phyloP scores from a whole-genome alignment of 768 basidiomycete species.

The Leccinellum albellum region DNA sequence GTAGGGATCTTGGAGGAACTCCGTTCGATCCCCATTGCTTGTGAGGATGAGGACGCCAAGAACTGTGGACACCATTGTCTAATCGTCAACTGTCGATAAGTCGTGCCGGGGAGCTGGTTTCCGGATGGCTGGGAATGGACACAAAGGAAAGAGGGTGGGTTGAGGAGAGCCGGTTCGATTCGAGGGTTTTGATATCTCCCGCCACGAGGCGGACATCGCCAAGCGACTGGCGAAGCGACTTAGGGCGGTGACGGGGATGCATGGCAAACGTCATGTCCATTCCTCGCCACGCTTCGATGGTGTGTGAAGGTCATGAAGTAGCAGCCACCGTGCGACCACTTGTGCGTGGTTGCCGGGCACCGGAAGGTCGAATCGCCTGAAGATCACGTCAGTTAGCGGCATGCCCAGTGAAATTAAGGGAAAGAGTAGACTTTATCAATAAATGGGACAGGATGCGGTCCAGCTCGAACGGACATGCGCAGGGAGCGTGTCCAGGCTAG shows the following conservation, averaged over 20 bases:
- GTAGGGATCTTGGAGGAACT: conserved; percentile 68
- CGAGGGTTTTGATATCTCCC: conserved; percentile 29
- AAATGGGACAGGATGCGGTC: conserved; percentile 12
- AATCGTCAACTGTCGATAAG: conserved; percentile 13
- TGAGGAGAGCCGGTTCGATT: conserved; percentile 7
- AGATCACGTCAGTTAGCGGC: conserved; percentile 25
- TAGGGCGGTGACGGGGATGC: conserved; percentile 26
- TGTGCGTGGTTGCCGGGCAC: conserved; percentile 25
- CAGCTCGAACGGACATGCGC: conserved; percentile 25
- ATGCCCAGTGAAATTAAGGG: conserved; percentile 19
- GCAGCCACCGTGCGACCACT: conserved; percentile 18
- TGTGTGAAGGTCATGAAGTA: conserved; percentile 21
- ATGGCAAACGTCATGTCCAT: conserved; percentile 23
- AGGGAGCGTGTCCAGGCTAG: conserved; percentile 18
- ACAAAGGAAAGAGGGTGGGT: conserved; percentile 8
- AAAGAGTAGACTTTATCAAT: conserved; percentile 16
- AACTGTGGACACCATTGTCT: conserved; percentile 34
- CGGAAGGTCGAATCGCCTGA: conserved; percentile 19
- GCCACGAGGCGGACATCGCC: conserved; percentile 30
- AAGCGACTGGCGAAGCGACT: conserved; percentile 25
- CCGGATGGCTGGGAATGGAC: not conserved
- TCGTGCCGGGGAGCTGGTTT: not conserved
- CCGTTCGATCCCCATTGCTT: conserved; percentile 70
- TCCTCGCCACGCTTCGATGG: conserved; percentile 28
- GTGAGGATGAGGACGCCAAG: conserved; percentile 76